phyloP scores from a whole-genome alignment of 2,329 filamentous ascomycete species.

The Capronia americana region DNA sequence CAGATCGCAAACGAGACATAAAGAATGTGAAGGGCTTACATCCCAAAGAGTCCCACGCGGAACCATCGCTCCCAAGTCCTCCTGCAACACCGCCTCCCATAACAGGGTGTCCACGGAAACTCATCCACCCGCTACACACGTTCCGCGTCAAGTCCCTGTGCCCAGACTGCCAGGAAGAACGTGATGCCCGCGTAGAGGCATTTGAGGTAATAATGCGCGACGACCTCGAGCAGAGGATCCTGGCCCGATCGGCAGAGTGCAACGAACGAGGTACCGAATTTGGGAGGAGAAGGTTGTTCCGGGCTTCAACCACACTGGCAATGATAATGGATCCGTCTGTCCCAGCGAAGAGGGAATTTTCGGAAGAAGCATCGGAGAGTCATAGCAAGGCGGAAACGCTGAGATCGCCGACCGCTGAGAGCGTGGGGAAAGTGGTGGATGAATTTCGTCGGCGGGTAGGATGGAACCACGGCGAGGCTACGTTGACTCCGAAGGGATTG shows the following conservation, averaged over 20 bases:
- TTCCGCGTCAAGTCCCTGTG: constrained; percentile 30
- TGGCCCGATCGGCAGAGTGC: constrained; percentile 14
- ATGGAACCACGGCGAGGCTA: neutral
- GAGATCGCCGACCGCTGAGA: neutral
- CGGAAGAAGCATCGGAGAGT: neutral
- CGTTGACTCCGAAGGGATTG: neutral
- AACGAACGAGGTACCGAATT: constrained; percentile 17
- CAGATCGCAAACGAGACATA: neutral
- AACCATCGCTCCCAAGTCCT: neutral
- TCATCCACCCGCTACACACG: constrained; percentile 32
- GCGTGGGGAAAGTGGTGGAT: neutral
- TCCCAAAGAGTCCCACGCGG: neutral
- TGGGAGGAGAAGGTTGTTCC: constrained; percentile 13
- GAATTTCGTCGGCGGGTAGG: neutral
- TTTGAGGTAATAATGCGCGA: constrained; percentile 21
- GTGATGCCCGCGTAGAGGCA: constrained; percentile 24
- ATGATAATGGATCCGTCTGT: constrained; percentile 12
- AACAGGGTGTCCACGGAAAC: constrained; percentile 2
- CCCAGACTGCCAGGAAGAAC: constrained; percentile 22
- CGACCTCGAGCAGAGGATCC: constrained; percentile 20
- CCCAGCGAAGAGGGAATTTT: neutral
- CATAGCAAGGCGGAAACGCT: neutral
- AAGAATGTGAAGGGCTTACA: neutral
- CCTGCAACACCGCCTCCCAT: neutral
- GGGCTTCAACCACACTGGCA: constrained; percentile 16